These are phyloP conservation scores for Cardamine chenopodiifolia DNA, from an alignment of 345 rosid species.

Conservation along the genomic window DNA sequence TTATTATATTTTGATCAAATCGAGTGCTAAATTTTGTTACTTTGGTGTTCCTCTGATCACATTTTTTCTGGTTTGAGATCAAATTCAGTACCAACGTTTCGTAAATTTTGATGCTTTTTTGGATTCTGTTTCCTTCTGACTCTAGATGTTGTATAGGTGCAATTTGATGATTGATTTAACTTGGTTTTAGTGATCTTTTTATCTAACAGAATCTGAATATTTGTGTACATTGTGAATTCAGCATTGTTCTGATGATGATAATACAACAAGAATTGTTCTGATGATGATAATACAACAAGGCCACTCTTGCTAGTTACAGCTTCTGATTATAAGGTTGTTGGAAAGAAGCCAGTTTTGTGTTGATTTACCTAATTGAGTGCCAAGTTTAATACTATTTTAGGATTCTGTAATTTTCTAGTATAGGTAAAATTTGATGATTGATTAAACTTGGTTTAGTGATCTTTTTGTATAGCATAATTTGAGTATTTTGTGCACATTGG, in stretches of 20 bases:
- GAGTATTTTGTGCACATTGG: not conserved
- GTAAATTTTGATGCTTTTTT: not conserved
- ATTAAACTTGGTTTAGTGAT: not conserved
- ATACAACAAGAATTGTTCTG: constrained; percentile 68
- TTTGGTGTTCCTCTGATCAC: not conserved
- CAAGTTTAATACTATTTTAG: not conserved
- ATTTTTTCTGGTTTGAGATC: not conserved
- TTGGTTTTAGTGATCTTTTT: not conserved
- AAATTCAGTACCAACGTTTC: not conserved
- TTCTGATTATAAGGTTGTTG: constrained; percentile 70
- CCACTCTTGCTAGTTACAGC: constrained; percentile 81
- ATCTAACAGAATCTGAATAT: not conserved
- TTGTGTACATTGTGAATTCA: constrained; percentile 27
- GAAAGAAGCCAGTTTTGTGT: constrained; percentile 72
- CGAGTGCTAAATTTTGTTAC: not conserved
- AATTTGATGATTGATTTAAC: not conserved
- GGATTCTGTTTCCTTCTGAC: too few relatives aligned
- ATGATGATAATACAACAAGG: constrained; percentile 52
- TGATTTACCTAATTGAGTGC: not conserved
- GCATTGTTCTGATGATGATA: constrained; percentile 66
- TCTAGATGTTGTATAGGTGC: not conserved
- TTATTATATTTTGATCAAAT: too few relatives aligned
- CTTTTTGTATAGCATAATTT: not conserved
- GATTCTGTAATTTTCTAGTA: not conserved
- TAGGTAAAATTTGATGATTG: not conserved